Conservation (phyloP, 768 basidiomycete genomes). For the Tylopilus subfusipes region DNA sequence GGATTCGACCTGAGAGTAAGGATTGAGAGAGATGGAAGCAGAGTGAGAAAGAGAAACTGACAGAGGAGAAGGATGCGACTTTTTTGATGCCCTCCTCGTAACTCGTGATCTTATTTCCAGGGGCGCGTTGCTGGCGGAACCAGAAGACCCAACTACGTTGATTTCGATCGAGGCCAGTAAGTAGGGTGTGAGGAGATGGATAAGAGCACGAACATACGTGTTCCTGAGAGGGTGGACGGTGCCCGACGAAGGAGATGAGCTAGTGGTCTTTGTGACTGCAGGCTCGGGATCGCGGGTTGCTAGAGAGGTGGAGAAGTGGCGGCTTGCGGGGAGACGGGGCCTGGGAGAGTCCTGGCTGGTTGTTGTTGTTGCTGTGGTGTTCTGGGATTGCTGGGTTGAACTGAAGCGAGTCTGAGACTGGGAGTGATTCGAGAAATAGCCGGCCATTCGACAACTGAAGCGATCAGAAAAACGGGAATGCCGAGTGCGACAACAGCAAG, state of each 20-base stretch:
- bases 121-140: conserved; percentile 87
- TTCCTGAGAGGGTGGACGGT: conserved; percentile 74
- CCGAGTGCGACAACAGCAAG: background rate
- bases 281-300: conserved; percentile 36
- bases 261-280: conserved; percentile 39
- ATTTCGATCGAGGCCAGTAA: conserved; percentile 17
- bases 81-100: conserved; percentile 96
- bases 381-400: conserved; percentile 41
- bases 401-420: conserved; percentile 62
- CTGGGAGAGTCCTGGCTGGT: conserved; percentile 29
- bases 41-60: conserved; percentile 34
- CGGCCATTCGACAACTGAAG: conserved; percentile 46
- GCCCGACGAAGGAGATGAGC: conserved; percentile 20
- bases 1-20: conserved; percentile 71
- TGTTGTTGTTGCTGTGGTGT: background rate
- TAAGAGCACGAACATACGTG: conserved; percentile 66
- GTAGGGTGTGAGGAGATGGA: conserved; percentile 10
- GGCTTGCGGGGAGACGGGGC: conserved; percentile 56
- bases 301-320: conserved; percentile 69
- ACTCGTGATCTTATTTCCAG: conserved; percentile 83
- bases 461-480: conserved; percentile 19
- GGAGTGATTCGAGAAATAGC: conserved; percentile 83
- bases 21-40: conserved; percentile 6
- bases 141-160: conserved; percentile 79
- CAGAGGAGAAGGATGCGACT: conserved; percentile 85